phyloP scores from a whole-genome alignment of 345 rosid genomes.

The Citrus mangshanensis region DNA sequence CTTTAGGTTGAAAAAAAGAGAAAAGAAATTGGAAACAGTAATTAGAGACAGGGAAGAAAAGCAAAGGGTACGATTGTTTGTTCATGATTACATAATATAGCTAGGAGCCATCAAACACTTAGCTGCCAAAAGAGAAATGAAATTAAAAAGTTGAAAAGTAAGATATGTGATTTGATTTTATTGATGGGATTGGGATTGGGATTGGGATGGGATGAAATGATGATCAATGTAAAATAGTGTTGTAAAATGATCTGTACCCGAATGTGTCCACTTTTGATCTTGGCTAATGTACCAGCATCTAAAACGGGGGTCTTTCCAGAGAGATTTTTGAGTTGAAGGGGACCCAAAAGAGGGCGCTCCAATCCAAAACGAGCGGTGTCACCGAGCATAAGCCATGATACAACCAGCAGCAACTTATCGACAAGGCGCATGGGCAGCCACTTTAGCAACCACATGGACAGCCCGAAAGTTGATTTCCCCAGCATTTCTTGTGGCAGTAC shows the following conservation, averaged over 20 bases:
- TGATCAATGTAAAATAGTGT: too few species aligned
- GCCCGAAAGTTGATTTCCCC: slow-evolving; percentile 89
- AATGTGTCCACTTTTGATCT: slow-evolving; percentile 80
- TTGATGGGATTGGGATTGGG: too few species aligned
- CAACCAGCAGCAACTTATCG: slow-evolving; percentile 62
- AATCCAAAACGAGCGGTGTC: slow-evolving; percentile 68
- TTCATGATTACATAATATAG: too few species aligned
- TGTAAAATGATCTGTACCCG: slow-evolving; percentile 43
- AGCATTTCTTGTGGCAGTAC: slow-evolving; percentile 93
- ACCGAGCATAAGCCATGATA: slow-evolving; percentile 69
- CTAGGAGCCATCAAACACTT: slow-evolving; percentile 30
- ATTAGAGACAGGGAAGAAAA: neutral
- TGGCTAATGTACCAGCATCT: slow-evolving; percentile 86
- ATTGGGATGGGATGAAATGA: too few species aligned
- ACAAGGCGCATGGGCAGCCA: slow-evolving; percentile 84
- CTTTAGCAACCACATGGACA: slow-evolving; percentile 87
- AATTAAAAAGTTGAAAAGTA: neutral
- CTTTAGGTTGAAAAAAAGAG: slow-evolving; percentile 23
- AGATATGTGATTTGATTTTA: slow-evolving; percentile 14
- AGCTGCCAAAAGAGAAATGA: slow-evolving; percentile 13
- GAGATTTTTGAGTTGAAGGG: slow-evolving; percentile 65
- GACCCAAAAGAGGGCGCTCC: slow-evolving; percentile 81
- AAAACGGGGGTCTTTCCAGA: slow-evolving; percentile 90
- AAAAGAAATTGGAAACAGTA: neutral
- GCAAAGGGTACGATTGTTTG: neutral